phyloP scores from a whole-genome alignment of 2,329 filamentous ascomycete genomes.

The Escovopsis weberi region DNA sequence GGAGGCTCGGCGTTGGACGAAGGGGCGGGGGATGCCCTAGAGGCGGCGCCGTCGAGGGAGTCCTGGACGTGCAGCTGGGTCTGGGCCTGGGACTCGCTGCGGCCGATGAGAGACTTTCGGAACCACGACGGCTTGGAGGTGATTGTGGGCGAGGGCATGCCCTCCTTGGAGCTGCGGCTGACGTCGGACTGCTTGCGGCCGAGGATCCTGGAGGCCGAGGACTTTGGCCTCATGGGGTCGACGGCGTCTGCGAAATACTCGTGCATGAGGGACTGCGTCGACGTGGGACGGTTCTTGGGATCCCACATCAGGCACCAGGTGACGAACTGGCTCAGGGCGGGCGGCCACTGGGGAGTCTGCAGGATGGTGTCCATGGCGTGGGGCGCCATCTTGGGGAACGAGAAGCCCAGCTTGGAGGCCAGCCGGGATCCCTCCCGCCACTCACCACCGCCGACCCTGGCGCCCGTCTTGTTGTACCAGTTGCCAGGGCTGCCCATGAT shows the following conservation, averaged over 20 bases:
- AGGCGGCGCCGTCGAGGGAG: conserved; percentile 30
- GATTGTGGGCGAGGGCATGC: conserved; percentile 37
- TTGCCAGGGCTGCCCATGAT: conserved; percentile 98
- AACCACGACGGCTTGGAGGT: conserved; percentile 92
- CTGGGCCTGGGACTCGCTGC: conserved; percentile 52
- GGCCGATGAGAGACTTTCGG: conserved; percentile 79
- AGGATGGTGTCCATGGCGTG: conserved; percentile 93
- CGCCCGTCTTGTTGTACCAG: conserved; percentile 89
- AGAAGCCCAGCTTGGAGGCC: conserved; percentile 93
- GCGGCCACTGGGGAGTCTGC: conserved; percentile 80
- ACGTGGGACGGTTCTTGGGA: conserved; percentile 80
- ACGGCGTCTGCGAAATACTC: conserved; percentile 90
- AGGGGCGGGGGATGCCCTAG: conserved; percentile 28
- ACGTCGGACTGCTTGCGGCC: conserved; percentile 85
- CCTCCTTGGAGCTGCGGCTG: conserved; percentile 51
- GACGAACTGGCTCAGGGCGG: conserved; percentile 78
- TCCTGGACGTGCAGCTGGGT: not conserved
- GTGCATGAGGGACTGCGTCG: conserved; percentile 83
- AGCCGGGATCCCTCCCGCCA: conserved; percentile 91
- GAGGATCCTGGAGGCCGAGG: conserved; percentile 67
- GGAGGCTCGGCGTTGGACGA: conserved; percentile 27
- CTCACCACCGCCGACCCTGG: conserved; percentile 81
- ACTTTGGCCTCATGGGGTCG: conserved; percentile 85
- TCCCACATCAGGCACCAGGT: conserved; percentile 99
- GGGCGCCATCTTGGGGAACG: conserved; percentile 98